Conservation (phyloP, 306 rosid genomes). For the Dryas alaskensis region DNA sequence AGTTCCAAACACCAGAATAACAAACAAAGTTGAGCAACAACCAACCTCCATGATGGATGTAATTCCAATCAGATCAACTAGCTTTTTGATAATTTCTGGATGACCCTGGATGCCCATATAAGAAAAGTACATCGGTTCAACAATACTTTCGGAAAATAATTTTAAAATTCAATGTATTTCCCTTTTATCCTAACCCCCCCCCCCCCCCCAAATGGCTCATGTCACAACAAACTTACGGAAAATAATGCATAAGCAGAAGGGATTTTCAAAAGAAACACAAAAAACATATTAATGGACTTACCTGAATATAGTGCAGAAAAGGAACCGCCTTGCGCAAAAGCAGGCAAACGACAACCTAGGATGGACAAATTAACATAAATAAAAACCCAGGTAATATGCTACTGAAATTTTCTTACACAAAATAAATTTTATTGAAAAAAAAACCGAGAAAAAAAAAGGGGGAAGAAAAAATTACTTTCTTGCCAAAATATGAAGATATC, state of each 20-base stretch:
- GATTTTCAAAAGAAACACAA: not conserved
- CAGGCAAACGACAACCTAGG: constrained; percentile 92
- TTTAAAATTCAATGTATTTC: not conserved
- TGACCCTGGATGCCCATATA: constrained; percentile 57
- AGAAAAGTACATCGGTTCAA: constrained; percentile 27
- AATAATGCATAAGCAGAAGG: not conserved
- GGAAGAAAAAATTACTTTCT: not conserved
- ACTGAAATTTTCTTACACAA: not conserved
- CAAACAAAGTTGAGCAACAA: constrained; percentile 29
- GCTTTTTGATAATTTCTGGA: constrained; percentile 75
- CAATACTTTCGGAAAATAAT: not conserved
- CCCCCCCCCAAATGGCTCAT: not conserved
- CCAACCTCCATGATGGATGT: constrained; percentile 99
- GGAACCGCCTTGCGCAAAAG: constrained; percentile 93
- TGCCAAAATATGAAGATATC: constrained; percentile 3
- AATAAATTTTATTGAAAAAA: constrained; percentile 4
- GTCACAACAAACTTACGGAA: not conserved
- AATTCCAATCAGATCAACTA: constrained; percentile 94
- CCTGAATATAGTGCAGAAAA: constrained; percentile 87
- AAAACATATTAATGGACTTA: constrained; percentile 39
- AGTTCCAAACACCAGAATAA: constrained; percentile 14
- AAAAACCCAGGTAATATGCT: constrained; percentile 14
- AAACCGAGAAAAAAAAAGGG: not conserved
- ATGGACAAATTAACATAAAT: constrained; percentile 34
- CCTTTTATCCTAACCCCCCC: not conserved